phyloP scores from a whole-genome alignment of 148 eudicot genomes.

The Spergularia bocconei region DNA sequence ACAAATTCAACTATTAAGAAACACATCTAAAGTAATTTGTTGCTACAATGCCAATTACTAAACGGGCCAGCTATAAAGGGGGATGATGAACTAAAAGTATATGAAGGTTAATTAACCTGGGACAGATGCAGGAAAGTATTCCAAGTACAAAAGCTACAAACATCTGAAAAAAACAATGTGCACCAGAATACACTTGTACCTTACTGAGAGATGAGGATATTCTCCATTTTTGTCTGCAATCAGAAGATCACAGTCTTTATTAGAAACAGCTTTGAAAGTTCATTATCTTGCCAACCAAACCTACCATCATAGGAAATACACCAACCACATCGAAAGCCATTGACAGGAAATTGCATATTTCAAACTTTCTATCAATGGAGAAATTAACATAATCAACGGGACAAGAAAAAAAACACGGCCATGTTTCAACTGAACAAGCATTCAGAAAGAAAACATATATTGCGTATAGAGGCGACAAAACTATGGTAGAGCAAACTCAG shows the following conservation, averaged over 20 bases:
- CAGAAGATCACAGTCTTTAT: constrained; percentile 3
- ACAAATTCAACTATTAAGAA: background rate
- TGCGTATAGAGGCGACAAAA: background rate
- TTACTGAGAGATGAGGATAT: constrained; percentile 42
- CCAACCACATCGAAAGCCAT: background rate
- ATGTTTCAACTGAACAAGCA: background rate
- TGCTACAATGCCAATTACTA: background rate
- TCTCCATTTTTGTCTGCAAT: constrained; percentile 61
- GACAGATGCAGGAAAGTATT: background rate
- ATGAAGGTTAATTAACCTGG: background rate
- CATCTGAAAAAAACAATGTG: background rate
- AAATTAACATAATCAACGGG: background rate
- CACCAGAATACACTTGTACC: constrained; percentile 16
- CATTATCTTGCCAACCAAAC: background rate
- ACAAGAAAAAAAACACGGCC: background rate
- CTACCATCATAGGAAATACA: constrained; percentile 9
- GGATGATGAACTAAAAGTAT: background rate
- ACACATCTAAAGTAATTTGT: background rate
- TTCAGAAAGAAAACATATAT: background rate
- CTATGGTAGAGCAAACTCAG: background rate
- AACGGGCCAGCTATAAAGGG: too few species aligned
- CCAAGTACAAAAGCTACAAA: background rate
- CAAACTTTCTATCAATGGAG: background rate
- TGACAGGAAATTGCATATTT: background rate
- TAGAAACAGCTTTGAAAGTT: background rate